A percentile compares a stretch with the other conserved stretches of the same genome.
phyloP scores from a whole-genome alignment of 768 basidiomycete species.

The Collybiopsis luxurians region DNA sequence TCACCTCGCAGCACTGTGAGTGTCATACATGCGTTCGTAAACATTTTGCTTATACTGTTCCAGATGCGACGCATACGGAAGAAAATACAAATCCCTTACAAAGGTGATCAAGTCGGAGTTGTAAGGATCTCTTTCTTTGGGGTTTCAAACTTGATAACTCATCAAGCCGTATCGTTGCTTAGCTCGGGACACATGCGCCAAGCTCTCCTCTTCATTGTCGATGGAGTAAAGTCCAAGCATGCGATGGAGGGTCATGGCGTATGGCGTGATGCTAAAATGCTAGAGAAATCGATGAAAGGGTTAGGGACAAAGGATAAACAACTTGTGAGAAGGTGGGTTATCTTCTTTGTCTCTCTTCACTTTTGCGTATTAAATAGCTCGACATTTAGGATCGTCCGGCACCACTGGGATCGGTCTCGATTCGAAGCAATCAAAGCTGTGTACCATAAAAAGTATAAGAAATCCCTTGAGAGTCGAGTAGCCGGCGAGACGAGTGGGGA shows the following conservation, averaged over 20 bases:
- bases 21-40: not conserved
- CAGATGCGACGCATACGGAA: constrained; percentile 2
- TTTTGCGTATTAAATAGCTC: not conserved
- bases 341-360: constrained; percentile 6
- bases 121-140: not conserved
- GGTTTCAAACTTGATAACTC: not conserved
- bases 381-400: not conserved
- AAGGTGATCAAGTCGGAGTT: constrained; percentile 14
- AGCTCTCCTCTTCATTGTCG: constrained; percentile 27
- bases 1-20: constrained; percentile 22
- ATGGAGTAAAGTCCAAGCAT: constrained; percentile 22
- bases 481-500: constrained; percentile 25
- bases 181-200: constrained; percentile 32
- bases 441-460: constrained; percentile 30
- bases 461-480: constrained; percentile 24
- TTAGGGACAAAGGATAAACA: constrained; percentile 38
- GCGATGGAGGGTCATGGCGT: constrained; percentile 28
- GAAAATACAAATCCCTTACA: constrained; percentile 5
- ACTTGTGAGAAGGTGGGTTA: constrained; percentile 30
- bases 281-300: constrained; percentile 34
- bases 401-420: constrained; percentile 34
- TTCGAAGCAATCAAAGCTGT: constrained; percentile 33
- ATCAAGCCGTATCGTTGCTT: not conserved
- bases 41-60: constrained; percentile 18
- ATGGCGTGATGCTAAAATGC: constrained; percentile 30